Evolutionary conservation across 2,329 filamentous ascomycete species (phyloP).

Genomic region (Aspergillus ustus): DNA sequence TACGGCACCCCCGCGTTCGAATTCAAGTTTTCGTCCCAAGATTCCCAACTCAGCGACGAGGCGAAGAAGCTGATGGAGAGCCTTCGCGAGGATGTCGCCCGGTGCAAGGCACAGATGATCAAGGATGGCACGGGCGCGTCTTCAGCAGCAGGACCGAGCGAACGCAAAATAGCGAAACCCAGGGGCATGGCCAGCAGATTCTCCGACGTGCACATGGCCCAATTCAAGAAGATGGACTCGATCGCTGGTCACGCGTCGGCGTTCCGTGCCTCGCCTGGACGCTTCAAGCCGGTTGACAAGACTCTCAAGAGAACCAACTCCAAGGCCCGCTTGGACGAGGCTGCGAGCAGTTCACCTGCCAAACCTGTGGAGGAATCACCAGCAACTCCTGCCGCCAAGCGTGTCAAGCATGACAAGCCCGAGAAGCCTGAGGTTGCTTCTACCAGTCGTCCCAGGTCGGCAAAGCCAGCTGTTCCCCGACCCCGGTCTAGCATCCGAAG

Average conservation of each 20-base stretch:
- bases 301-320: constrained; percentile 58
- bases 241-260: constrained; percentile 85
- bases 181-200: constrained; percentile 79
- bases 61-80: constrained; percentile 66
- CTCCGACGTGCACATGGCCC: constrained; percentile 81
- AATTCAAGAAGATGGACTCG: constrained; percentile 98
- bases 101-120: constrained; percentile 70
- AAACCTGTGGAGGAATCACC: constrained; percentile 38
- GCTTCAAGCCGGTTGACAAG: constrained; percentile 45
- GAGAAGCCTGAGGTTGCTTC: constrained; percentile 74
- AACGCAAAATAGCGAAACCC: constrained; percentile 77
- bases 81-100: constrained; percentile 71
- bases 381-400: constrained; percentile 64
- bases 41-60: constrained; percentile 51
- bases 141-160: constrained; percentile 46
- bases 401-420: constrained; percentile 67
- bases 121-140: constrained; percentile 60
- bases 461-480: constrained; percentile 30
- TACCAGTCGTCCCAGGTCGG: constrained; percentile 53
- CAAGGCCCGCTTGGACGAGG: constrained; percentile 69
- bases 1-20: constrained; percentile 52
- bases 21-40: constrained; percentile 51
- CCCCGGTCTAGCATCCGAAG: constrained; percentile 55
- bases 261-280: constrained; percentile 58
- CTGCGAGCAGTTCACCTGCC: constrained; percentile 49